These are phyloP conservation scores for Lumnitzera littorea DNA, from an alignment of 345 rosid species.

Conservation along the genomic window DNA sequence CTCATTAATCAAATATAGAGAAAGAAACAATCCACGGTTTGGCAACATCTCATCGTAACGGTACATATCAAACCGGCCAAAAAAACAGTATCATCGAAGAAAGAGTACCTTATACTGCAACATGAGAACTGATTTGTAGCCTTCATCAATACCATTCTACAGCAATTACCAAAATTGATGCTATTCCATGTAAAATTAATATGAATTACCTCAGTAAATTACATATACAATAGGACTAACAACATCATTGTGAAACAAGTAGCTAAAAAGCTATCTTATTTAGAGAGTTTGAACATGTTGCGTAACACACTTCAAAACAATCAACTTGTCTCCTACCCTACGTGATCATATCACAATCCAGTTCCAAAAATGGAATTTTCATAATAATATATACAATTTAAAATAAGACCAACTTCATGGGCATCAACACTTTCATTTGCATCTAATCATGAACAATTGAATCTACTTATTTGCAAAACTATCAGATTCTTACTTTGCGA, in stretches of 20 bases:
- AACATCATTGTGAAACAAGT: no score
- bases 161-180: no score
- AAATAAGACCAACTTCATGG: neutral
- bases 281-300: constrained; percentile 1
- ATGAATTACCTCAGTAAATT: no score
- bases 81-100: no score
- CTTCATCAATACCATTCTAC: no score
- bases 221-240: no score
- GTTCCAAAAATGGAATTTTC: neutral
- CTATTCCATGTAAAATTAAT: no score
- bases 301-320: neutral
- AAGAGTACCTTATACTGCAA: no score
- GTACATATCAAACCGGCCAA: no score
- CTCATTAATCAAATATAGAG: neutral
- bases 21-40: no score
- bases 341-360: neutral
- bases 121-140: no score
- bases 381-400: neutral
- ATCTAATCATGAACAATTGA: neutral
- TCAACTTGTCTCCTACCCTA: neutral
- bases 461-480: constrained; percentile 1
- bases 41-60: no score
- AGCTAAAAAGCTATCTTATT: neutral
- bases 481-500: constrained; percentile 38
- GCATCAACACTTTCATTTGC: neutral